Evolutionary conservation across 345 rosid species (phyloP), one percentile per base, ranked within the genome.

Genomic region (Lenwebbia sp.): DNA sequence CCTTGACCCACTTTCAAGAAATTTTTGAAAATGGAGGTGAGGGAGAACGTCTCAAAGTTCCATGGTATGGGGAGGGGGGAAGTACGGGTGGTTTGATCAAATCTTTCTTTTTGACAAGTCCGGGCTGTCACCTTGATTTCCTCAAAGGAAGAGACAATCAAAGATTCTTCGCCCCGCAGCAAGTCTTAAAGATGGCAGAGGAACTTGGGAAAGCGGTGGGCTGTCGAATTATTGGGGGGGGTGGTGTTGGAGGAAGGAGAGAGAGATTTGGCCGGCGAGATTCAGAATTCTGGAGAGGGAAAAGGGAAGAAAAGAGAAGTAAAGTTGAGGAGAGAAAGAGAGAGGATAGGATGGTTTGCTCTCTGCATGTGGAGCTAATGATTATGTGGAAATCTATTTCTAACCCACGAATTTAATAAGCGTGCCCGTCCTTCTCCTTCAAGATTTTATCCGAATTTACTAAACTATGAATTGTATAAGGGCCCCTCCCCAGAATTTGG

Each of bases 61-160:
- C 44, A 76, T 19, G 26, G 10, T 13, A 40, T 8, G 21, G 37
- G 57, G 6, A 74, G 65, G 22, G n/a, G 28, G 13, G 76, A 14
- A 23, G 56, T 14, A 41, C 23, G 28, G 81, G 49, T 37, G 30
- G 40, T 44, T 17, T 3, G 86, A 85, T 86, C 84, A 78, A 62
- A 62, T 62, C 47, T 70, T 37, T 82, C 84, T 40, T 60, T 81
- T 83, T 76, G 89, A 90, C 19, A 83, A 83, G 87, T 86, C 87
- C 89, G 84, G 85, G 85, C 84, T 88, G 85, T 54, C 87, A 88
- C 93, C 93, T 91, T 87, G 94, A 94, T 90, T 91, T 91, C 93
- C 91, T 91, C 90, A 88, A 90, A 88, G 85, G 85, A 87, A 86
- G 85, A 74, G 85, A 87, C 84, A 85, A 91, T 85, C 89, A 91